Evolutionary conservation across 2,329 filamentous ascomycete genomes (phyloP).

Genomic region (Thermomyces lanuginosus): DNA sequence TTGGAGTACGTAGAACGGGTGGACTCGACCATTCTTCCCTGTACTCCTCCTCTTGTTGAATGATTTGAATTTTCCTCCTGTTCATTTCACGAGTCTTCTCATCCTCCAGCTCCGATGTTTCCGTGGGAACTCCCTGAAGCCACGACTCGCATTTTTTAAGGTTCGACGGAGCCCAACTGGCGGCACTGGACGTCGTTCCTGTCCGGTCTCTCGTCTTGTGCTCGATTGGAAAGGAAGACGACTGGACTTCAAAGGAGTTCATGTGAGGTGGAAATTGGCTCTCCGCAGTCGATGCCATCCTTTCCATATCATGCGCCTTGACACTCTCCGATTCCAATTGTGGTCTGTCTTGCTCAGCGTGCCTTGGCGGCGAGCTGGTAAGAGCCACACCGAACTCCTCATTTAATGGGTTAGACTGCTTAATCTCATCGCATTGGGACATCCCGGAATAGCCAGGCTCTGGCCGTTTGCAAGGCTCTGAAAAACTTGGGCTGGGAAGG

Average conservation of each 20-base stretch:
- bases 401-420: too few species aligned
- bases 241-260: too few species aligned
- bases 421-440: too few species aligned
- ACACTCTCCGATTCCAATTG: too few species aligned
- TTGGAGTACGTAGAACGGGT: too few species aligned
- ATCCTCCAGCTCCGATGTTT: conserved; percentile 12
- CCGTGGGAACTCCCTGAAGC: conserved; percentile 22
- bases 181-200: conserved; percentile 20
- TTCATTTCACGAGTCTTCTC: conserved; percentile 15
- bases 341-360: too few species aligned
- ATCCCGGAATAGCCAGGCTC: too few species aligned
- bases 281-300: too few species aligned
- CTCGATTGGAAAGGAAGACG: conserved; percentile 10
- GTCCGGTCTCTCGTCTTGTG: conserved; percentile 15
- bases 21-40: conserved; percentile 9
- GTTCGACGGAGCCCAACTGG: conserved; percentile 22
- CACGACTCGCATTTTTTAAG: conserved; percentile 23
- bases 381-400: too few species aligned
- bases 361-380: too few species aligned
- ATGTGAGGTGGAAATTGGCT: conserved; percentile 5
- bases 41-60: conserved; percentile 17
- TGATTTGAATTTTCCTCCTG: conserved; percentile 21
- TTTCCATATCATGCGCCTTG: too few species aligned
- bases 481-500: conserved; percentile 22
- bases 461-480: conserved; percentile 20